These are phyloP conservation scores for Gonapodya sp. DNA, from an alignment of 192 early-diverging fungal genomes.

Conservation along the genomic window DNA sequence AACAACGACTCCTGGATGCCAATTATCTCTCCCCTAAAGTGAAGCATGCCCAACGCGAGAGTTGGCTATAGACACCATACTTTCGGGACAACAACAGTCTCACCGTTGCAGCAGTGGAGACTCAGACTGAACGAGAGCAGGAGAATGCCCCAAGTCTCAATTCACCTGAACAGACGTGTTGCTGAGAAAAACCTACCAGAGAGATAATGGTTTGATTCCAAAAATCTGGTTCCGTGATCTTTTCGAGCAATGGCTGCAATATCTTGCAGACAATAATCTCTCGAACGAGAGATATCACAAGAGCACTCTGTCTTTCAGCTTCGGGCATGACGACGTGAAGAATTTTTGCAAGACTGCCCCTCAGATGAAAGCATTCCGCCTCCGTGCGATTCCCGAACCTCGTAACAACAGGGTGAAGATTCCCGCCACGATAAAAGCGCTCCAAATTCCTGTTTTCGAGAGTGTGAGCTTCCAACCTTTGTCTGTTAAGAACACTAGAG, in stretches of 20 bases:
- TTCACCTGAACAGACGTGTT: too few relatives aligned
- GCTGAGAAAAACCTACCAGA: constrained; percentile 22
- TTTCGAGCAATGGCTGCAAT: constrained; percentile 54
- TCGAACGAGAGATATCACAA: constrained; percentile 54
- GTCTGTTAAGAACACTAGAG: background rate
- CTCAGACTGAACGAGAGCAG: too few relatives aligned
- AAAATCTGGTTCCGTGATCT: constrained; percentile 74
- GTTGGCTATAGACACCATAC: too few relatives aligned
- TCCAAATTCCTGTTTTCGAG: background rate
- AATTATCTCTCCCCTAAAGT: background rate
- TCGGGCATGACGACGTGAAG: constrained; percentile 54
- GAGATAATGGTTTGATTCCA: constrained; percentile 71
- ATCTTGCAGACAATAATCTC: constrained; percentile 66
- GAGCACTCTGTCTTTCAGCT: constrained; percentile 41
- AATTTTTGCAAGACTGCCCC: constrained; percentile 46
- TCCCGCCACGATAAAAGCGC: background rate
- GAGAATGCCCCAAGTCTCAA: too few relatives aligned
- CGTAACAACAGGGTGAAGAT: background rate
- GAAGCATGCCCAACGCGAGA: too few relatives aligned
- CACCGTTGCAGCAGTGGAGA: too few relatives aligned
- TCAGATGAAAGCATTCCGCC: constrained; percentile 30
- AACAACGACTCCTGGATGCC: background rate
- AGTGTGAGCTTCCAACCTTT: background rate
- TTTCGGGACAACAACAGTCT: too few relatives aligned
- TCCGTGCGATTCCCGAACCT: background rate